Evolutionary conservation across 1,139 yeast genomes (phyloP).

Genomic region (Blastobotrys ciferrii): DNA sequence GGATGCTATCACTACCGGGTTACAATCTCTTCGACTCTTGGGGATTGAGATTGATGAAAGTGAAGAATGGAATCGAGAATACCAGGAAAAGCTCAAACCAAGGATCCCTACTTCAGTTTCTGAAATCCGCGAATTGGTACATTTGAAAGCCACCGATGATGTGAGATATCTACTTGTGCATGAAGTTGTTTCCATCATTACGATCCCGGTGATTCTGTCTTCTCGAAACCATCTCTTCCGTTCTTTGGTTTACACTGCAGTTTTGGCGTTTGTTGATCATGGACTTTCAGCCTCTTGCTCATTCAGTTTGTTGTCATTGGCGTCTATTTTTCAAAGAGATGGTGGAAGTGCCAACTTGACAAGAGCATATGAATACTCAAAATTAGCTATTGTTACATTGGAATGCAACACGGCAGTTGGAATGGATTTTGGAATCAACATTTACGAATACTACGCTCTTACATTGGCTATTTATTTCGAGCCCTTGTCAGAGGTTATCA

Average conservation of each 20-base stretch:
- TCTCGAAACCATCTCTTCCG: constrained; percentile 29
- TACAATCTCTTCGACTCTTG: constrained; percentile 26
- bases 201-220: constrained; percentile 35
- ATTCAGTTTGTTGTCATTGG: constrained; percentile 36
- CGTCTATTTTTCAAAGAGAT: constrained; percentile 34
- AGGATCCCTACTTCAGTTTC: constrained; percentile 45
- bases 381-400: constrained; percentile 44
- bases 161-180: constrained; percentile 40
- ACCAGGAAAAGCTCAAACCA: constrained; percentile 33
- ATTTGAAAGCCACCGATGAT: constrained; percentile 34
- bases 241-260: constrained; percentile 33
- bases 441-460: constrained; percentile 47
- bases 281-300: constrained; percentile 39
- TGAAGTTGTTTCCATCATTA: constrained; percentile 46
- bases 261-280: constrained; percentile 33
- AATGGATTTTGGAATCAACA: constrained; percentile 41
- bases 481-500: constrained; percentile 43
- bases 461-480: constrained; percentile 48
- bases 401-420: constrained; percentile 41
- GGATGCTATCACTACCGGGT: constrained; percentile 37
- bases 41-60: constrained; percentile 38
- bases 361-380: constrained; percentile 43
- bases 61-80: constrained; percentile 34
- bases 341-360: constrained; percentile 39
- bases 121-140: constrained; percentile 43